A percentile compares a stretch with the other conserved stretches of the same genome.
phyloP scores from a whole-genome alignment of 306 rosid species.

The Acacia crassicarpa region DNA sequence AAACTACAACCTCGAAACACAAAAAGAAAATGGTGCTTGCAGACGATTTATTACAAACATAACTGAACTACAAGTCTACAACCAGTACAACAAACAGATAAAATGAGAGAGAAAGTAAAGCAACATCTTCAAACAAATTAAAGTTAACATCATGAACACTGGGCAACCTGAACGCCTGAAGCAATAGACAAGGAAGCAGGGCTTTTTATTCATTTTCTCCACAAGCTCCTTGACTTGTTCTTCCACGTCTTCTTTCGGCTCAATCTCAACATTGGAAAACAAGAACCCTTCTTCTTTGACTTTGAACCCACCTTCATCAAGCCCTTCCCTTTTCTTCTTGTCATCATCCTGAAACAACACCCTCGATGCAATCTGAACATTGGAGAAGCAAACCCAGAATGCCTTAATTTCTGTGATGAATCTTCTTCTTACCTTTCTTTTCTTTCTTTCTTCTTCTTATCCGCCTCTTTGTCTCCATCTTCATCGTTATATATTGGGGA shows the following conservation, averaged over 20 bases:
- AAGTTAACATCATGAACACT: not conserved
- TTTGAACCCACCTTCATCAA: not conserved
- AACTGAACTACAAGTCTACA: not conserved
- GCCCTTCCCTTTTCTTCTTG: not conserved
- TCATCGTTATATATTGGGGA: not conserved
- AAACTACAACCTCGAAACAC: not conserved
- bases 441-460: not conserved
- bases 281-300: conserved; percentile 7
- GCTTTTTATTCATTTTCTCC: conserved; percentile 8
- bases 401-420: not conserved
- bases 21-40: not conserved
- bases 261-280: conserved; percentile 34
- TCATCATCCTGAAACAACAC: not conserved
- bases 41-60: not conserved
- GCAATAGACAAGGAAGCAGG: conserved; percentile 23
- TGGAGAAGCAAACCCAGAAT: conserved; percentile 34
- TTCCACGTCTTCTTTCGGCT: not conserved
- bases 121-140: not conserved
- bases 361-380: conserved; percentile 4
- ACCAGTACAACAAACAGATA: not conserved
- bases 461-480: not conserved
- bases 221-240: not conserved
- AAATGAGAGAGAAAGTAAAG: not conserved
- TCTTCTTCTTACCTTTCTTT: not conserved
- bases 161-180: not conserved